These are phyloP conservation scores for Alternaria longipes DNA, from an alignment of 2,329 filamentous ascomycete genomes.

Conservation along the genomic window DNA sequence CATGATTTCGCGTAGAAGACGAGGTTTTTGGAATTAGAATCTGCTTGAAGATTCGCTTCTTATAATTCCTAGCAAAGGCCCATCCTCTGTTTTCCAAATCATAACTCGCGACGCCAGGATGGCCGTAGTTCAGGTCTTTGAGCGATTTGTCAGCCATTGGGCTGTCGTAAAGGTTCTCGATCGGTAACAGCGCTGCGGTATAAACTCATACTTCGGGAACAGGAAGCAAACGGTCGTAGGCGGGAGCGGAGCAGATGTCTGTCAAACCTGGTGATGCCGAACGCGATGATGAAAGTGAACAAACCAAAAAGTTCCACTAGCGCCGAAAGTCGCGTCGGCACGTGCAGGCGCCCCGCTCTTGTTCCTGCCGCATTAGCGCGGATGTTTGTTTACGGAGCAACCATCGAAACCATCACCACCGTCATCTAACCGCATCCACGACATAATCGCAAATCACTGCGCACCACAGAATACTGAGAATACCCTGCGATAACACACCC, in stretches of 20 bases:
- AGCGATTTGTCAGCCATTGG: conserved; percentile 66
- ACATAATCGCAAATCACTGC: conserved; percentile 12
- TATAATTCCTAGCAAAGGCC: conserved; percentile 57
- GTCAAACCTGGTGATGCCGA: neutral
- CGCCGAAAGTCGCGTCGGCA: conserved; percentile 38
- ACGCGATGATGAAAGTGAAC: conserved; percentile 19
- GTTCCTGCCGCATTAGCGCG: conserved; percentile 20
- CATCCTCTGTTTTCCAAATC: conserved; percentile 58
- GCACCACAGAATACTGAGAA: neutral
- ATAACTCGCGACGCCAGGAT: conserved; percentile 62
- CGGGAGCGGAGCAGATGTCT: neutral
- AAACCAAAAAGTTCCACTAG: conserved; percentile 34
- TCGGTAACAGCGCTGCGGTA: conserved; percentile 14
- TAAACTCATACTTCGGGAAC: conserved; percentile 38
- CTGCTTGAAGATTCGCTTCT: conserved; percentile 32
- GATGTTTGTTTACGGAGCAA: conserved; percentile 44
- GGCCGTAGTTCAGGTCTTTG: conserved; percentile 63
- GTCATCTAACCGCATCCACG: conserved; percentile 27
- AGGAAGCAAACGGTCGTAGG: neutral
- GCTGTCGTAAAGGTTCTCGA: conserved; percentile 46
- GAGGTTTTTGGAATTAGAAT: conserved; percentile 35
- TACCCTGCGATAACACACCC: conserved; percentile 26
- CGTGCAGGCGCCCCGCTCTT: conserved; percentile 28
- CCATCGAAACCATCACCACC: conserved; percentile 25
- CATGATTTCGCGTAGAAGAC: conserved; percentile 25